Conservation (phyloP, 108 stramenopile species). For the Nitzschia putrida region DNA sequence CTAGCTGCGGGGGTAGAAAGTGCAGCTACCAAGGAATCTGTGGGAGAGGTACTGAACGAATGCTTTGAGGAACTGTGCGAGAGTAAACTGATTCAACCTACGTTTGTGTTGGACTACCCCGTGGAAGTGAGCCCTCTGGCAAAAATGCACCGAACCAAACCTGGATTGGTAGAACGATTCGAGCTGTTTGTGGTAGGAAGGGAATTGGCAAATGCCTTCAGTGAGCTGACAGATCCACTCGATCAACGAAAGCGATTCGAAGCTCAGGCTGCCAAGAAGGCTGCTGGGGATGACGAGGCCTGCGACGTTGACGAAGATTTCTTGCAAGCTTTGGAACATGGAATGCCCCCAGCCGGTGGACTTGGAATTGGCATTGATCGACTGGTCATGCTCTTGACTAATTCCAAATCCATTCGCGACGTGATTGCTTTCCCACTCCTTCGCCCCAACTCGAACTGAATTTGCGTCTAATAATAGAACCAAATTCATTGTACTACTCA, state of each 20-base stretch:
- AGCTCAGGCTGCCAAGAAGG: conserved; percentile 92
- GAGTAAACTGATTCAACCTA: conserved; percentile 94
- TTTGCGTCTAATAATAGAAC: no score
- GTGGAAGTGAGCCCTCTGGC: conserved; percentile 96
- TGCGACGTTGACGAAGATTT: conserved; percentile 98
- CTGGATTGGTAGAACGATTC: conserved; percentile 93
- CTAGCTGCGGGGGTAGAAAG: conserved; percentile 70
- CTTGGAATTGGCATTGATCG: conserved; percentile 99
- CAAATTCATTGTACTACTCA: not conserved
- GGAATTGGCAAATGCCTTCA: conserved; percentile 97
- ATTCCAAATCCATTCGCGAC: conserved; percentile 95
- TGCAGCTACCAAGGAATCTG: conserved; percentile 58
- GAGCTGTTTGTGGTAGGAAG: conserved; percentile 96
- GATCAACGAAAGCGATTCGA: conserved; percentile 96
- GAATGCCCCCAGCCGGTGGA: conserved; percentile 99
- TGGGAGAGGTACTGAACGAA: conserved; percentile 91
- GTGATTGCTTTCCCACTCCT: conserved; percentile 98
- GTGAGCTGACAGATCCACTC: conserved; percentile 97
- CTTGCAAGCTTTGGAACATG: conserved; percentile 92
- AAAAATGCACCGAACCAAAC: conserved; percentile 92
- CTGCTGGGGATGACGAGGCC: conserved; percentile 95
- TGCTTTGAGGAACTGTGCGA: conserved; percentile 98
- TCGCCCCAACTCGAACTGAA: no score
- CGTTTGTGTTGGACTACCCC: conserved; percentile 97
- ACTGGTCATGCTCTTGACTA: conserved; percentile 95